Evolutionary conservation across 2,329 filamentous ascomycete genomes (phyloP).

Genomic region (Neopestalotiopsis clavispora): DNA sequence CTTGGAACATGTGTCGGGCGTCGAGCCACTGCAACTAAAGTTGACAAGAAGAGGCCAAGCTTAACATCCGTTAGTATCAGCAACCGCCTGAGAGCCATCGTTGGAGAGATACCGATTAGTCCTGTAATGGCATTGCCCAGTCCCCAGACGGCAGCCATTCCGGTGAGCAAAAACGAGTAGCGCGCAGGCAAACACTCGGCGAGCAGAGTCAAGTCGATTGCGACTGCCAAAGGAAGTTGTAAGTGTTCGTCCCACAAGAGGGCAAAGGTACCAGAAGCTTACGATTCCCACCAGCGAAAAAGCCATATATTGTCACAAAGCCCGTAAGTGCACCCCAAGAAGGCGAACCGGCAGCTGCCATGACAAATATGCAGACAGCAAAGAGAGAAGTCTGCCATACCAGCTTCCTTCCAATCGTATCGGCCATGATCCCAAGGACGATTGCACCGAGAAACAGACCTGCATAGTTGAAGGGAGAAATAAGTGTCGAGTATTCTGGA

Average conservation of each 20-base stretch:
- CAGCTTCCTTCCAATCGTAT: not conserved
- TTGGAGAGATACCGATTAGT: not conserved
- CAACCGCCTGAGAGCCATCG: not conserved
- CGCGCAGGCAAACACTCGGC: not conserved
- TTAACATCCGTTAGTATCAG: not conserved
- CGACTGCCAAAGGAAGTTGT: not conserved
- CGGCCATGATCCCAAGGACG: not conserved
- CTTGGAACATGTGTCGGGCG: not conserved
- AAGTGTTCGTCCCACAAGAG: not conserved
- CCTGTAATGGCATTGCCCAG: not conserved
- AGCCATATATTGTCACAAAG: not conserved
- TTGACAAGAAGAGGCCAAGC: not conserved
- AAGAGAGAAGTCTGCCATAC: not conserved
- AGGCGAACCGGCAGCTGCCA: not conserved
- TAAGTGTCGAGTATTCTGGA: not conserved
- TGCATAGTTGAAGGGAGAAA: not conserved
- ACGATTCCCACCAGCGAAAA: not conserved
- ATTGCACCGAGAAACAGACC: not conserved
- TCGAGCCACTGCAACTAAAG: not conserved
- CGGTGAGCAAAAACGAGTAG: not conserved
- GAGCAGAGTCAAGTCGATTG: not conserved
- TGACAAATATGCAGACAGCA: not conserved
- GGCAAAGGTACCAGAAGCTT: not conserved
- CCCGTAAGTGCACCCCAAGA: not conserved
- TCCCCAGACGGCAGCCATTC: not conserved